A percentile compares a stretch with the other conserved stretches of the same genome.
These are phyloP conservation scores for Asterochloris erici DNA, from an alignment of 139 green algal genomes.

Conservation along the genomic window DNA sequence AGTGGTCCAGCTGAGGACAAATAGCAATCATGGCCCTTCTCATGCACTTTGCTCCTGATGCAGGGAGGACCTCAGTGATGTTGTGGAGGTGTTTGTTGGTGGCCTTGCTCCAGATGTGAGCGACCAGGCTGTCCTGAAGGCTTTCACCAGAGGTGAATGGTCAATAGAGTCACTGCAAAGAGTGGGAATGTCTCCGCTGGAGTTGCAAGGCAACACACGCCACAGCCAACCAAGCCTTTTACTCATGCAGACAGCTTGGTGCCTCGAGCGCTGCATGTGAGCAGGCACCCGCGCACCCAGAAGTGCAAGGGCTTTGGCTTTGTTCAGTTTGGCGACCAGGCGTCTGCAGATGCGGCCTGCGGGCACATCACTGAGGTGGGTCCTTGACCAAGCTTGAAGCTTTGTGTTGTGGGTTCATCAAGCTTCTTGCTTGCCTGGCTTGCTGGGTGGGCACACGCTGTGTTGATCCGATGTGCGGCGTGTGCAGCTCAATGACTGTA, in stretches of 20 bases:
- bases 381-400: neutral
- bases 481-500: too few species aligned
- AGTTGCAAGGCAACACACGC: too few species aligned
- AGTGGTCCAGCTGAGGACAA: too few species aligned
- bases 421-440: too few species aligned
- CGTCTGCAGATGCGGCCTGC: constrained; percentile 11
- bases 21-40: too few species aligned
- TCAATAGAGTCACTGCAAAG: neutral
- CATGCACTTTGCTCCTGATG: too few species aligned
- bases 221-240: too few species aligned
- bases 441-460: too few species aligned
- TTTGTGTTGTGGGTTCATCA: too few species aligned
- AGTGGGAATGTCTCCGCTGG: too few species aligned
- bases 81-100: constrained; percentile 9
- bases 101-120: constrained; percentile 2
- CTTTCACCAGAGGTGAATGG: neutral
- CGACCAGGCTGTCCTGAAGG: constrained; percentile 9
- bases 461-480: too few species aligned
- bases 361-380: constrained; percentile 12
- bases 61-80: neutral
- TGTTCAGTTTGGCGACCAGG: constrained; percentile 7
- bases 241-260: too few species aligned
- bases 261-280: neutral
- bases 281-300: neutral
- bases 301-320: constrained; percentile 22